These are phyloP conservation scores for Russula griseocarnosa DNA, from an alignment of 768 basidiomycete genomes.

Conservation along the genomic window DNA sequence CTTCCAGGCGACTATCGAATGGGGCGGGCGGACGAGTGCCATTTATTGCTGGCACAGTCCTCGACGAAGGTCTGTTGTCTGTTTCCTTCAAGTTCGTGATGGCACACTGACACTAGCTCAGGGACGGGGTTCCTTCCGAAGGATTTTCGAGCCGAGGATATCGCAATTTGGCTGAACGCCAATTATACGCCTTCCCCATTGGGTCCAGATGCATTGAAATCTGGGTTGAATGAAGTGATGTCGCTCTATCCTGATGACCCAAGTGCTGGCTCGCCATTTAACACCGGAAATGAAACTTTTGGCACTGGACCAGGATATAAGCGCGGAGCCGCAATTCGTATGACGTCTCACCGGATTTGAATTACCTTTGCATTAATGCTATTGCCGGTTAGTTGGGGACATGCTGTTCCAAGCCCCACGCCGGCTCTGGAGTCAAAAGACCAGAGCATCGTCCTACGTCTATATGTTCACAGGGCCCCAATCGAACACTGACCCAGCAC, in stretches of 20 bases:
- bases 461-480: slow-evolving; percentile 44
- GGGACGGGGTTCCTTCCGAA: slow-evolving; percentile 39
- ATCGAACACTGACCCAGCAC: slow-evolving; percentile 18
- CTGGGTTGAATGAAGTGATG: slow-evolving; percentile 33
- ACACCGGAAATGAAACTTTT: slow-evolving; percentile 45
- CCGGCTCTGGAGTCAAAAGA: slow-evolving; percentile 41
- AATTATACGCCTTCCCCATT: slow-evolving; percentile 24
- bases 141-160: slow-evolving; percentile 15
- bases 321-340: slow-evolving; percentile 36
- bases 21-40: slow-evolving; percentile 40
- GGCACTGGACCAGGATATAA: slow-evolving; percentile 41
- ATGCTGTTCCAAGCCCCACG: slow-evolving; percentile 40
- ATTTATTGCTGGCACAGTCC: slow-evolving; percentile 44
- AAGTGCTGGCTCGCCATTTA: slow-evolving; percentile 44
- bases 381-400: slow-evolving; percentile 36
- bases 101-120: slow-evolving; percentile 19
- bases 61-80: slow-evolving; percentile 48
- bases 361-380: neutral
- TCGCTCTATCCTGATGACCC: slow-evolving; percentile 44
- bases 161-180: slow-evolving; percentile 13
- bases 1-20: slow-evolving; percentile 36
- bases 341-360: neutral
- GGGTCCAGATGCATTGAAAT: slow-evolving; percentile 20
- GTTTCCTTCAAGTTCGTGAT: neutral
- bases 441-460: slow-evolving; percentile 39